Evolutionary conservation across 805 yeast species (phyloP).

Genomic region (Groenewaldozyma salmanticensis): DNA sequence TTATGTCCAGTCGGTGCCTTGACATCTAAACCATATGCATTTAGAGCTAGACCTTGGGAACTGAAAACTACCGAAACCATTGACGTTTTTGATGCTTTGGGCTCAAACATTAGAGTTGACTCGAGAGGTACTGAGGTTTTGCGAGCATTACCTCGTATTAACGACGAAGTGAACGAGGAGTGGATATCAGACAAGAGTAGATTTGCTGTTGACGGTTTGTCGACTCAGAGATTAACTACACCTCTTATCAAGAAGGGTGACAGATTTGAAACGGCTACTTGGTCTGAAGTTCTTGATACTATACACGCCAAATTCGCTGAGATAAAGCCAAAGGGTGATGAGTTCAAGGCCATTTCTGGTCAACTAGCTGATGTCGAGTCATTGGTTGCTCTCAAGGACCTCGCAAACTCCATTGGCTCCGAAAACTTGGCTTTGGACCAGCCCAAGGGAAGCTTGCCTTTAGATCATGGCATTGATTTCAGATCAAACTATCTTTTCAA

Average conservation of each 20-base stretch:
- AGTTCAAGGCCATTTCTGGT: slow-evolving; percentile 74
- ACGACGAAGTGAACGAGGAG: slow-evolving; percentile 82
- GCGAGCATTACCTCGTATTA: slow-evolving; percentile 77
- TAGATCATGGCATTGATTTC: slow-evolving; percentile 59
- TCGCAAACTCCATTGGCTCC: slow-evolving; percentile 65
- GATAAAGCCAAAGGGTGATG: slow-evolving; percentile 53
- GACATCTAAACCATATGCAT: slow-evolving; percentile 86
- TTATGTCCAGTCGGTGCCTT: slow-evolving; percentile 89
- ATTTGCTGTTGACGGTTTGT: slow-evolving; percentile 76
- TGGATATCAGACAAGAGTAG: slow-evolving; percentile 87
- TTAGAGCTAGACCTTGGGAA: slow-evolving; percentile 90
- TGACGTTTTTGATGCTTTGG: slow-evolving; percentile 76
- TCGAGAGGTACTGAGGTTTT: slow-evolving; percentile 80
- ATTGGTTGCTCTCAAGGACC: slow-evolving; percentile 71
- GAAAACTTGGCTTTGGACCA: slow-evolving; percentile 73
- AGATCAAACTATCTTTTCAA: slow-evolving; percentile 75
- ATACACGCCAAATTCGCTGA: slow-evolving; percentile 53
- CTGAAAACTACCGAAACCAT: slow-evolving; percentile 79
- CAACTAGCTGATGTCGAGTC: slow-evolving; percentile 77
- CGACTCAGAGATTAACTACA: slow-evolving; percentile 74
- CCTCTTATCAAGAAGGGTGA: slow-evolving; percentile 68
- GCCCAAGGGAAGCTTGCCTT: slow-evolving; percentile 44
- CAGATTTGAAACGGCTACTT: slow-evolving; percentile 61
- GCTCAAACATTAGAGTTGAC: slow-evolving; percentile 76
- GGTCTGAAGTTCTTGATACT: slow-evolving; percentile 76